Percentiles rank a stretch among this genome's conserved stretches.
Evolutionary conservation across 2,329 filamentous ascomycete genomes (phyloP).

Genomic region (Leptosphaerulina australis): DNA sequence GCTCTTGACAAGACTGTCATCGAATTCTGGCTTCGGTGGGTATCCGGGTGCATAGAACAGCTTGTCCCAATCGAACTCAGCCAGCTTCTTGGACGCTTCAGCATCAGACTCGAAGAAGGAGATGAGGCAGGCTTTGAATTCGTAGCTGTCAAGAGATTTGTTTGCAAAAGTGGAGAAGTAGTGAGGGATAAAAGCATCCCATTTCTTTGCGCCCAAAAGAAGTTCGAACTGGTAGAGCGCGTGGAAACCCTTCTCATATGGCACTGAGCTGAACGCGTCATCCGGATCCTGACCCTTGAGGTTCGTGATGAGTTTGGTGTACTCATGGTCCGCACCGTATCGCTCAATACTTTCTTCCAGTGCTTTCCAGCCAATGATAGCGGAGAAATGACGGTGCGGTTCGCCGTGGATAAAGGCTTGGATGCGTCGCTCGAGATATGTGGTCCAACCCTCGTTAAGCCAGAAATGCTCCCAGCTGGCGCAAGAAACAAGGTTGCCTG

Average conservation of each 20-base stretch:
- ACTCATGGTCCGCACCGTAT: conserved; percentile 84
- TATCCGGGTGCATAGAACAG: conserved; percentile 89
- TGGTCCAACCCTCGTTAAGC: conserved; percentile 85
- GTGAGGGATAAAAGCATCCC: conserved; percentile 93
- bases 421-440: conserved; percentile 89
- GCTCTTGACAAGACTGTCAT: conserved; percentile 82
- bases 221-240: conserved; percentile 92
- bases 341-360: conserved; percentile 79
- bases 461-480: conserved; percentile 81
- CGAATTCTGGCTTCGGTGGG: conserved; percentile 88
- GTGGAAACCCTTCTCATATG: conserved; percentile 96
- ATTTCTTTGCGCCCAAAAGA: conserved; percentile 81
- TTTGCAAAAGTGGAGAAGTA: conserved; percentile 87
- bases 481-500: conserved; percentile 81
- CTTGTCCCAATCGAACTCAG: conserved; percentile 83
- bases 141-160: conserved; percentile 89
- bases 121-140: conserved; percentile 88
- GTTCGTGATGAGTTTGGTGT: conserved; percentile 87
- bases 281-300: conserved; percentile 92
- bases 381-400: conserved; percentile 86
- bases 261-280: conserved; percentile 89
- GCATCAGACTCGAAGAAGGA: conserved; percentile 79
- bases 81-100: conserved; percentile 66
- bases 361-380: conserved; percentile 94
- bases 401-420: conserved; percentile 79